These are phyloP conservation scores for Magnolia sinica DNA, from an alignment of 164 flowering plant species.

Conservation along the genomic window DNA sequence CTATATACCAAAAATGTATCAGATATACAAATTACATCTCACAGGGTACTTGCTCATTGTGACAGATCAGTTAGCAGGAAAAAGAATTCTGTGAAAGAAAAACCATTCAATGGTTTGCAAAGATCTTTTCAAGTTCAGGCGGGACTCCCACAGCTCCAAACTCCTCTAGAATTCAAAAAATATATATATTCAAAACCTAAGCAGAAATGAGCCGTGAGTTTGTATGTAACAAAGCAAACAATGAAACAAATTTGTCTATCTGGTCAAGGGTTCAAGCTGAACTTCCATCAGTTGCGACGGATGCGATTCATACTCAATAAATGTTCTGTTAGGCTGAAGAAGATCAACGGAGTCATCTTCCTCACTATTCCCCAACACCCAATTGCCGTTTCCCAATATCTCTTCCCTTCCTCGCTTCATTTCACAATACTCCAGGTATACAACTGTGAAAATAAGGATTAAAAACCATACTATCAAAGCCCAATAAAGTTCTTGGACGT, in stretches of 20 bases:
- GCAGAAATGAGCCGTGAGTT: conserved; percentile 1
- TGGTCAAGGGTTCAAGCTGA: conserved; percentile 76
- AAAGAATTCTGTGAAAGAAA: conserved; percentile 2
- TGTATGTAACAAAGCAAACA: conserved; percentile 8
- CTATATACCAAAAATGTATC: conserved; percentile 23
- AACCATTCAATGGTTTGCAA: conserved; percentile 13
- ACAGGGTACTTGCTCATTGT: conserved; percentile 10
- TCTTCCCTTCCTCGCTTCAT: conserved; percentile 38
- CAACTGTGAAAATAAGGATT: conserved; percentile 43
- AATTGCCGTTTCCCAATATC: conserved; percentile 52
- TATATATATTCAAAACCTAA: background rate
- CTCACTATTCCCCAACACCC: conserved; percentile 78
- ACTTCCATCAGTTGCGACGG: conserved; percentile 71
- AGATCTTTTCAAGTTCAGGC: conserved; percentile 8
- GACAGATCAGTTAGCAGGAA: conserved; percentile 4
- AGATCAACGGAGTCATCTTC: conserved; percentile 85
- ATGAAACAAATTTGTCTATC: conserved; percentile 32
- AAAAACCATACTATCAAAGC: conserved; percentile 76
- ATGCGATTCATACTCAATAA: conserved; percentile 33
- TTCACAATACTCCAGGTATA: conserved; percentile 70
- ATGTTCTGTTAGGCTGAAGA: conserved; percentile 41
- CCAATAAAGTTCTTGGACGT: conserved; percentile 63
- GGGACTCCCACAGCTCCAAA: conserved; percentile 6
- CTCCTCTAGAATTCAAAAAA: conserved; percentile 13
- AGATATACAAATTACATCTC: conserved; percentile 23